phyloP scores from a whole-genome alignment of 768 basidiomycete genomes.

The Tulasnella sp. region DNA sequence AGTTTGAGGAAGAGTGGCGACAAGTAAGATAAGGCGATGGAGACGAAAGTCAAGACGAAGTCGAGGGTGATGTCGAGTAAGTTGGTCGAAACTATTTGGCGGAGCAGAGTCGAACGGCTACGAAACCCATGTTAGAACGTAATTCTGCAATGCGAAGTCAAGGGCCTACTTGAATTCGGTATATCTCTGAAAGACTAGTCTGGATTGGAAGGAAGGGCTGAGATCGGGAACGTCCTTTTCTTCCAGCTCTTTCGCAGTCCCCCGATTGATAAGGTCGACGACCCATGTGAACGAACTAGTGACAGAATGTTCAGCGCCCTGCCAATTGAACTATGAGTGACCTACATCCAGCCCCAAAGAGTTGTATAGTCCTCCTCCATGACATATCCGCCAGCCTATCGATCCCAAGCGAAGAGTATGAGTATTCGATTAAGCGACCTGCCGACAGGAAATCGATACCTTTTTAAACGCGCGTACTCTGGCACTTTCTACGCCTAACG shows the following conservation, averaged over 20 bases:
- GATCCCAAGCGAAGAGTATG: not conserved
- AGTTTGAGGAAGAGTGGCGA: conserved; percentile 77
- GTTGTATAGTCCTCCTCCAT: conserved; percentile 71
- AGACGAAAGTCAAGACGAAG: conserved; percentile 51
- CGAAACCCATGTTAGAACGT: not conserved
- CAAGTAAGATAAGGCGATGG: conserved; percentile 31
- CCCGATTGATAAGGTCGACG: conserved; percentile 23
- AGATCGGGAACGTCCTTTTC: conserved; percentile 64
- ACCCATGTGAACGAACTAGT: conserved; percentile 1
- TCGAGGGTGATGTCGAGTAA: conserved; percentile 45
- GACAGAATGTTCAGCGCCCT: not conserved
- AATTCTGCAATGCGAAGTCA: not conserved
- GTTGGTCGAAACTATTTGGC: conserved; percentile 28
- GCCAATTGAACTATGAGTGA: not conserved
- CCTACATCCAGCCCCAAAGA: conserved; percentile 31
- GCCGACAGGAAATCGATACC: conserved; percentile 27
- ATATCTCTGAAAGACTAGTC: conserved; percentile 49
- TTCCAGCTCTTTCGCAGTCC: conserved; percentile 43
- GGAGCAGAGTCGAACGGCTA: conserved; percentile 4
- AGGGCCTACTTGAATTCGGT: conserved; percentile 15
- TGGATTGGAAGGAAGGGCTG: conserved; percentile 55
- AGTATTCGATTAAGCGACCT: not conserved
- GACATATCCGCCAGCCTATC: conserved; percentile 19
- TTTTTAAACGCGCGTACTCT: conserved; percentile 44
- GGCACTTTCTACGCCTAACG: conserved; percentile 49